A percentile compares a stretch with the other conserved stretches of the same genome.
These are phyloP conservation scores for Psilocybe azurescens DNA, from an alignment of 768 basidiomycete genomes.

Conservation along the genomic window DNA sequence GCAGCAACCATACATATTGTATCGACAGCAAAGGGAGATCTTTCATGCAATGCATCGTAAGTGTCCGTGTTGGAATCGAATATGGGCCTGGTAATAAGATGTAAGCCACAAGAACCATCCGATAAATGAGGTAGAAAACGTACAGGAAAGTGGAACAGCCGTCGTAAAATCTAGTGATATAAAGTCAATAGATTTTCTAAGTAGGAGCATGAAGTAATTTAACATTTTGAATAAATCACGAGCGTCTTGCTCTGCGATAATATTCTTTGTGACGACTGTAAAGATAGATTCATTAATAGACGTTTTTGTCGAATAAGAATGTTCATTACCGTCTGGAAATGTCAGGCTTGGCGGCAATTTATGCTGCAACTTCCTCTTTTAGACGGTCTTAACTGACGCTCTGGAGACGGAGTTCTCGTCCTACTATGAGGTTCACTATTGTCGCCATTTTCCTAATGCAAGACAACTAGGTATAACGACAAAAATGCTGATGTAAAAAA, in stretches of 20 bases:
- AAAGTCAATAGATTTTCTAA: slow-evolving; percentile 1
- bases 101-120: not conserved
- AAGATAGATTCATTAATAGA: slow-evolving; percentile 16
- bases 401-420: slow-evolving; percentile 74
- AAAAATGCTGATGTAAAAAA: not conserved
- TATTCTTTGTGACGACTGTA: slow-evolving; percentile 82
- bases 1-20: slow-evolving; percentile 95
- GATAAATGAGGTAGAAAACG: slow-evolving; percentile 4
- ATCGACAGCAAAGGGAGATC: slow-evolving; percentile 93
- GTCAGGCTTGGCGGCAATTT: slow-evolving; percentile 55
- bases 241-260: slow-evolving; percentile 83
- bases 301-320: slow-evolving; percentile 5
- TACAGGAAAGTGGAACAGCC: slow-evolving; percentile 73
- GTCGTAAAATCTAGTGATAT: slow-evolving; percentile 72
- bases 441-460: slow-evolving; percentile 72
- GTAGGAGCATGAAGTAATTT: slow-evolving; percentile 24
- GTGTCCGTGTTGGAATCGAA: slow-evolving; percentile 87
- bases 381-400: slow-evolving; percentile 67
- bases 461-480: not conserved
- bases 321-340: slow-evolving; percentile 74
- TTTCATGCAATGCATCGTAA: slow-evolving; percentile 82
- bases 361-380: slow-evolving; percentile 79
- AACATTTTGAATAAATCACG: slow-evolving; percentile 87
- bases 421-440: slow-evolving; percentile 79
- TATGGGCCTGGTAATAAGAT: slow-evolving; percentile 57